Conservation (phyloP, 805 yeast genomes). For the Candida xyloterini region DNA sequence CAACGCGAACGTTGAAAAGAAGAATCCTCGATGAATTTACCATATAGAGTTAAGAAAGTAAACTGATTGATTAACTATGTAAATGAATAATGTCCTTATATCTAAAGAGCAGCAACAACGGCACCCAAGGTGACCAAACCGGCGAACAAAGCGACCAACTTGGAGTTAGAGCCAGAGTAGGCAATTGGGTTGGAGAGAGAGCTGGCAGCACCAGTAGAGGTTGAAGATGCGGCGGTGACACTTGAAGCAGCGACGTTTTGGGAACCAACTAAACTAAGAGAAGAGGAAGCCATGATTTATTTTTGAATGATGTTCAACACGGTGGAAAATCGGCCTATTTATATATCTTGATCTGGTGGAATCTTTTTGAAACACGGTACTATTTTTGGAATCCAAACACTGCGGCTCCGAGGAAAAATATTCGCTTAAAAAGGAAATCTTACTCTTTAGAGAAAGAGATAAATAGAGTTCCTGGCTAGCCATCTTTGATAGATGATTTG, state of each 20-base stretch:
- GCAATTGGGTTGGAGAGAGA: slow-evolving; percentile 19
- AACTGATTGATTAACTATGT: slow-evolving; percentile 8
- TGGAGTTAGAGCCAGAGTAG: slow-evolving; percentile 31
- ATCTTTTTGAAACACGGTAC: slow-evolving; percentile 12
- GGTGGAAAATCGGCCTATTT: slow-evolving; percentile 9
- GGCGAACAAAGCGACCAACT: slow-evolving; percentile 28
- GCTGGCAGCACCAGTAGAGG: slow-evolving; percentile 27
- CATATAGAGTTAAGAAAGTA: no score
- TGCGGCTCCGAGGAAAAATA: slow-evolving; percentile 16
- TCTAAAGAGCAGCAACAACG: slow-evolving; percentile 27
- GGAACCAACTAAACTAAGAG: slow-evolving; percentile 19
- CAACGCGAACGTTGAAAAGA: slow-evolving; percentile 47
- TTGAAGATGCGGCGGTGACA: slow-evolving; percentile 16
- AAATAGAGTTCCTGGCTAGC: slow-evolving; percentile 1
- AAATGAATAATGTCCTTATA: neutral
- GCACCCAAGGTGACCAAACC: slow-evolving; percentile 30
- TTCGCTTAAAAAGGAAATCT: slow-evolving; percentile 6
- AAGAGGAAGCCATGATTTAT: slow-evolving; percentile 19
- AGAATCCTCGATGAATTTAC: slow-evolving; percentile 36
- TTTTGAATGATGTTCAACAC: slow-evolving; percentile 1
- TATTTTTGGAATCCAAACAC: slow-evolving; percentile 16
- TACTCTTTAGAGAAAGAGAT: slow-evolving; percentile 9
- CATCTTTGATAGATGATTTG: neutral
- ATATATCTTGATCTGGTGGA: slow-evolving; percentile 10
- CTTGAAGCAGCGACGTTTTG: slow-evolving; percentile 20